Evolutionary conservation across 2,329 filamentous ascomycete species (phyloP).

Genomic region (Colletotrichum magnum): DNA sequence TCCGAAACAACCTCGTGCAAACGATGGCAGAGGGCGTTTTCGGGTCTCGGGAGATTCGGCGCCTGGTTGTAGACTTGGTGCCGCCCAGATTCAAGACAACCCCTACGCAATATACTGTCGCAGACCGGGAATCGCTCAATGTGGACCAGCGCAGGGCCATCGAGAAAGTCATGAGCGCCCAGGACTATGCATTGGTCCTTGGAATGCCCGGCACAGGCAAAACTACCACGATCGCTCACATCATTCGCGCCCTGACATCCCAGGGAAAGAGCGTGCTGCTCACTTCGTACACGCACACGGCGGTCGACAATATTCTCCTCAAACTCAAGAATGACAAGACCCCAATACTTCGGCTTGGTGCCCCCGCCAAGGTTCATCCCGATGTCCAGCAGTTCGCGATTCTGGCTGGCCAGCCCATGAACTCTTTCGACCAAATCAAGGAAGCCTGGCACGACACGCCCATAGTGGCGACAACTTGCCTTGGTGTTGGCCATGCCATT

Average conservation of each 20-base stretch:
- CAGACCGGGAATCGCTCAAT: conserved; percentile 80
- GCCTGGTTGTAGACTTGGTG: conserved; percentile 83
- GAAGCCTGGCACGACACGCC: conserved; percentile 87
- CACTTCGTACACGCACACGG: conserved; percentile 96
- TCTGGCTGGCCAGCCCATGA: conserved; percentile 80
- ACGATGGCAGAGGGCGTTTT: conserved; percentile 87
- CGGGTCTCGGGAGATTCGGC: conserved; percentile 79
- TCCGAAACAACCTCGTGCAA: conserved; percentile 93
- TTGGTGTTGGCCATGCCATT: conserved; percentile 89
- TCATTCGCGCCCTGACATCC: conserved; percentile 89
- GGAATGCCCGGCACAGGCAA: conserved; percentile 99
- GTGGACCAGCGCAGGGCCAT: conserved; percentile 89
- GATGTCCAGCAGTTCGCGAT: conserved; percentile 90
- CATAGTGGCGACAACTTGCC: conserved; percentile 94
- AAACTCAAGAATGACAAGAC: conserved; percentile 88
- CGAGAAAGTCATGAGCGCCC: conserved; percentile 94
- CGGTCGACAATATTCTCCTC: conserved; percentile 96
- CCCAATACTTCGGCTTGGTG: conserved; percentile 87
- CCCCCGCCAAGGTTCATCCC: conserved; percentile 86
- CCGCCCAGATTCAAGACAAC: conserved; percentile 80
- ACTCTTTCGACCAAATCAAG: conserved; percentile 86
- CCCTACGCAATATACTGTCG: conserved; percentile 74
- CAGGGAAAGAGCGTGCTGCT: conserved; percentile 94
- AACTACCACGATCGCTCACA: conserved; percentile 97
- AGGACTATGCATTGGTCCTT: conserved; percentile 96